A percentile compares a stretch with the other conserved stretches of the same genome.
Conservation (phyloP, 2,329 filamentous ascomycete species). For the Cladosporium colombiae region DNA sequence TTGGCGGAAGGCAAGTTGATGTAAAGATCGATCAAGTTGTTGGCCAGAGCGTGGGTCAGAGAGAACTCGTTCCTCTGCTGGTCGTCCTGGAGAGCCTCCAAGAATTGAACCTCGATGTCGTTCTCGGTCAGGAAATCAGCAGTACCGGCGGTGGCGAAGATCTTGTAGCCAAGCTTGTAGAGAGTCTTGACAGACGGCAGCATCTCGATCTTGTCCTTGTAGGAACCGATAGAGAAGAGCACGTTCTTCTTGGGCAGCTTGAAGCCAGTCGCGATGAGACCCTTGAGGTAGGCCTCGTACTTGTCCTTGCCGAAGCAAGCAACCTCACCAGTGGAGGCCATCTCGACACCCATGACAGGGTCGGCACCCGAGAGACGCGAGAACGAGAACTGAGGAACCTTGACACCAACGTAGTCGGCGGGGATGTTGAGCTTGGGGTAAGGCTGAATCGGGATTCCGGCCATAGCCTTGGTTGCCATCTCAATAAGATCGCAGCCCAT, state of each 20-base stretch:
- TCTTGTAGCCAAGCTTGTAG: constrained; percentile 86
- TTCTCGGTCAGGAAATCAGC: constrained; percentile 96
- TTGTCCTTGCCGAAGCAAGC: constrained; percentile 95
- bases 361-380: constrained; percentile 94
- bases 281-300: constrained; percentile 97
- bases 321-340: constrained; percentile 98
- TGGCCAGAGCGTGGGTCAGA: constrained; percentile 91
- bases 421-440: constrained; percentile 79
- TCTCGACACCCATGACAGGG: constrained; percentile 94
- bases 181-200: constrained; percentile 88
- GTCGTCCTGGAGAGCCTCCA: constrained; percentile 79
- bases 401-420: constrained; percentile 86
- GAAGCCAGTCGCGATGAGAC: constrained; percentile 92
- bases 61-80: constrained; percentile 96
- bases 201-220: constrained; percentile 98
- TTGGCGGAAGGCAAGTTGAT: constrained; percentile 99
- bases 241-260: constrained; percentile 95
- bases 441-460: constrained; percentile 75
- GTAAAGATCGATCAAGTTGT: constrained; percentile 97
- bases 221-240: constrained; percentile 90
- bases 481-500: constrained; percentile 98
- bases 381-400: constrained; percentile 99
- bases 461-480: constrained; percentile 97
- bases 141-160: constrained; percentile 94
- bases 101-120: constrained; percentile 85